These are phyloP conservation scores for Ottelia alismoides DNA, from an alignment of 106 monocot species.

Conservation along the genomic window DNA sequence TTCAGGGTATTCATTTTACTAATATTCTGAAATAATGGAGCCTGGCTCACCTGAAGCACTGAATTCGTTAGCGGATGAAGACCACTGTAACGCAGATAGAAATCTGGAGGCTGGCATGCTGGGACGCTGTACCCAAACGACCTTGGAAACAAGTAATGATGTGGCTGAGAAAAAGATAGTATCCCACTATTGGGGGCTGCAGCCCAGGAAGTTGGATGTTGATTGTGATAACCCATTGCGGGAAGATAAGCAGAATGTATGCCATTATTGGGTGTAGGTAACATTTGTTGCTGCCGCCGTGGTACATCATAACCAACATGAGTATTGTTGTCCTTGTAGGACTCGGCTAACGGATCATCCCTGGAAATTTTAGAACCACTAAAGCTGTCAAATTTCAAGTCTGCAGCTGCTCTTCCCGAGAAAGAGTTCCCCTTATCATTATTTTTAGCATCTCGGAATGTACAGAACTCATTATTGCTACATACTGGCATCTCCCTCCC, in stretches of 20 bases:
- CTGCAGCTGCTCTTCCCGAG: too few relatives aligned
- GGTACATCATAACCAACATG: conserved; percentile 7
- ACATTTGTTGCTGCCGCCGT: conserved; percentile 12
- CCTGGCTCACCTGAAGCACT: conserved; percentile 4
- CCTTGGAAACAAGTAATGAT: conserved; percentile 23
- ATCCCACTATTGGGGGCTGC: too few relatives aligned
- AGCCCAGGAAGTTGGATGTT: too few relatives aligned
- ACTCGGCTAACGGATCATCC: conserved; percentile 5
- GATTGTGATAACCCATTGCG: conserved; percentile 25
- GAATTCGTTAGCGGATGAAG: conserved; percentile 15
- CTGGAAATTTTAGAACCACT: background rate
- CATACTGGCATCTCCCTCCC: conserved; percentile 12
- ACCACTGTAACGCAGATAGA: conserved; percentile 18
- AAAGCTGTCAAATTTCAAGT: too few relatives aligned
- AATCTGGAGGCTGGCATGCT: conserved; percentile 6
- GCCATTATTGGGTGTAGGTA: too few relatives aligned
- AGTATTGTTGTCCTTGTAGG: conserved; percentile 4
- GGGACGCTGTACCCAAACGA: conserved; percentile 29
- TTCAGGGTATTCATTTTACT: conserved; percentile 1
- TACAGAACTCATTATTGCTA: too few relatives aligned
- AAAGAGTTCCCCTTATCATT: conserved; percentile 3
- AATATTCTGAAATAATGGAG: conserved; percentile 4
- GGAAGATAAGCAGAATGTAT: conserved; percentile 16
- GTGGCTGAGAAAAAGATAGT: conserved; percentile 29
- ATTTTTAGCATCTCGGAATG: conserved; percentile 1